These are phyloP conservation scores for Spathaspora passalidarum DNA, from an alignment of 805 yeast species.

Conservation along the genomic window DNA sequence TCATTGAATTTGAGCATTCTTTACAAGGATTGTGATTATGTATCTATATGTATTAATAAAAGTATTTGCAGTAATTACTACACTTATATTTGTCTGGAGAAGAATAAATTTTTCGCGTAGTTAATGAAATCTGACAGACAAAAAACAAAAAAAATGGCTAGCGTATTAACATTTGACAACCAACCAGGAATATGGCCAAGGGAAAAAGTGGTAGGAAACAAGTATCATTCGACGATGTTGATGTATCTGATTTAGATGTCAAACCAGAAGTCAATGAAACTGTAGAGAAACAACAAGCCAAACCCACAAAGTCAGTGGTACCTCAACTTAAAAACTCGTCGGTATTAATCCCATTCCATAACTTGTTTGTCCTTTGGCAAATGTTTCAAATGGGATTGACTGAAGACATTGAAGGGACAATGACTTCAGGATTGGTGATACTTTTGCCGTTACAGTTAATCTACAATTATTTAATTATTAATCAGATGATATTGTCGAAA, in stretches of 20 bases:
- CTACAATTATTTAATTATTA: constrained; percentile 20
- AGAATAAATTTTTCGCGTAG: neutral
- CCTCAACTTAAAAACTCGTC: constrained; percentile 15
- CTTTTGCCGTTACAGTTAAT: constrained; percentile 21
- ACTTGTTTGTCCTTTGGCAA: constrained; percentile 20
- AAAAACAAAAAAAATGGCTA: neutral
- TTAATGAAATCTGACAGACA: neutral
- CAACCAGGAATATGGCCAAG: constrained; percentile 5
- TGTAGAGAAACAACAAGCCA: neutral
- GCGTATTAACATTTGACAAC: neutral
- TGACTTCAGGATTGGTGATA: constrained; percentile 25
- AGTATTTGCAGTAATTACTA: neutral
- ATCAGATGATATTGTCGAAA: constrained; percentile 6
- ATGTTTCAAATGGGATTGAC: constrained; percentile 33
- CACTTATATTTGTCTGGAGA: neutral
- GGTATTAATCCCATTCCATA: constrained; percentile 28
- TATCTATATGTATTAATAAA: neutral
- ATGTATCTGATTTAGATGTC: neutral
- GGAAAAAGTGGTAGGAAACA: constrained; percentile 13
- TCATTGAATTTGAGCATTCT: constrained; percentile 52
- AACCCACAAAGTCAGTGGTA: neutral
- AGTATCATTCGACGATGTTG: constrained; percentile 16
- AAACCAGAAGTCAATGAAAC: neutral
- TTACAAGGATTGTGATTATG: constrained; percentile 5
- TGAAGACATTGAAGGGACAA: constrained; percentile 15